These are phyloP conservation scores for Cryptococcus hybrid DNA, from an alignment of 1,284 basidiomycete genomes.

Conservation along the genomic window DNA sequence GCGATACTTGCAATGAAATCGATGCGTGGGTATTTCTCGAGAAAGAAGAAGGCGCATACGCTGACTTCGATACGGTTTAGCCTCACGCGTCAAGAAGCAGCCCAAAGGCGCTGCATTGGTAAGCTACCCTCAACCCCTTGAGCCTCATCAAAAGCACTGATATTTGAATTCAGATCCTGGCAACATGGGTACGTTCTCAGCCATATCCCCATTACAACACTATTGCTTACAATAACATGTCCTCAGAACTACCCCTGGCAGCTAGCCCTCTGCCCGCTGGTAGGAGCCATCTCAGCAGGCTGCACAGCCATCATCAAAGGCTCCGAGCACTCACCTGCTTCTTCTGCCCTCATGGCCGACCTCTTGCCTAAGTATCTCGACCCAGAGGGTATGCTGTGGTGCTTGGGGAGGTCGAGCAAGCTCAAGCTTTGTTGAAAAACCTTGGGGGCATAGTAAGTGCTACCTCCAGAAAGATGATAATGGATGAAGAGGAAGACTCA, in stretches of 20 bases:
- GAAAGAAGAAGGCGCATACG: not conserved
- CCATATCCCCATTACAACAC: too few relatives aligned
- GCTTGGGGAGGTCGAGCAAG: conserved; percentile 71
- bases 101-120: conserved; percentile 72
- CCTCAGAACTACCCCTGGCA: conserved; percentile 59
- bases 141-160: conserved; percentile 4
- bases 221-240: conserved; percentile 20
- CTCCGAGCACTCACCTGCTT: conserved; percentile 71
- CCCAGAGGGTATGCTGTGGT: conserved; percentile 67
- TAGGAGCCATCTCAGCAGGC: conserved; percentile 77
- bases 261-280: conserved; percentile 59
- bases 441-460: conserved; percentile 79
- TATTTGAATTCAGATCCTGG: conserved; percentile 15
- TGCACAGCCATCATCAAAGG: conserved; percentile 71
- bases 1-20: conserved; percentile 40
- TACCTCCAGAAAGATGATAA: not conserved
- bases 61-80: conserved; percentile 42
- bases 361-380: conserved; percentile 81
- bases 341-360: conserved; percentile 66
- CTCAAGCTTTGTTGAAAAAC: conserved; percentile 74
- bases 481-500: conserved; percentile 18
- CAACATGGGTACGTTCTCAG: too few relatives aligned
- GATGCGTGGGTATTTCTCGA: conserved; percentile 26
- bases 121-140: conserved; percentile 17
- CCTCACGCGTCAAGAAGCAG: conserved; percentile 67